Percentiles rank a stretch among this genome's conserved stretches.
Evolutionary conservation across 2,329 filamentous ascomycete genomes (phyloP).

Genomic region (Mollisiaceae sp.): DNA sequence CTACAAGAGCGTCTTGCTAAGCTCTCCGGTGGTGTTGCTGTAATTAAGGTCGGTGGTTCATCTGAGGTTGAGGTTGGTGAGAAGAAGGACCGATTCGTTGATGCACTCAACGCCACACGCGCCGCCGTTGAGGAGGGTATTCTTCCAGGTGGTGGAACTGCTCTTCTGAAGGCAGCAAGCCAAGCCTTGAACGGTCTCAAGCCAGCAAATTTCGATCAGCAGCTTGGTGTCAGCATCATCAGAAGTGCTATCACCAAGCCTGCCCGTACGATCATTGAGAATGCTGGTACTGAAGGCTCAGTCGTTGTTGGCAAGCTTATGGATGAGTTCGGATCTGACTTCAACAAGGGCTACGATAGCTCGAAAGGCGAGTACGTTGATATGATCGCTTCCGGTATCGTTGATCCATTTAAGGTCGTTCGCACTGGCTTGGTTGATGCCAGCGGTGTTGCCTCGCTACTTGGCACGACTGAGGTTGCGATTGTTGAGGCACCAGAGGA

Average conservation of each 20-base stretch:
- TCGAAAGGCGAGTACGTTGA: slow-evolving; percentile 97
- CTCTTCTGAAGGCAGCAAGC: slow-evolving; percentile 93
- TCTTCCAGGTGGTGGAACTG: slow-evolving; percentile 96
- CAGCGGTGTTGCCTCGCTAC: slow-evolving; percentile 92
- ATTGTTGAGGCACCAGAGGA: slow-evolving; percentile 98
- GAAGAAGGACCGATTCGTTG: slow-evolving; percentile 99
- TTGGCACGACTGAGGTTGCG: slow-evolving; percentile 97
- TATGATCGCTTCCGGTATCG: slow-evolving; percentile 96
- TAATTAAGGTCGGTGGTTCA: slow-evolving; percentile 98
- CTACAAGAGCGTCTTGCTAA: slow-evolving; percentile 99
- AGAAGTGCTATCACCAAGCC: slow-evolving; percentile 98
- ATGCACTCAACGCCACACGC: slow-evolving; percentile 96
- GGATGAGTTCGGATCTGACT: slow-evolving; percentile 88
- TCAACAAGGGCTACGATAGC: slow-evolving; percentile 98
- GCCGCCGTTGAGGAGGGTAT: slow-evolving; percentile 99
- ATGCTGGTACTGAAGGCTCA: slow-evolving; percentile 92
- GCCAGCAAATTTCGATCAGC: slow-evolving; percentile 96
- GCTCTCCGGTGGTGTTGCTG: slow-evolving; percentile 97
- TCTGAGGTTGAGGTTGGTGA: slow-evolving; percentile 99
- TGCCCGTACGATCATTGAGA: slow-evolving; percentile 95
- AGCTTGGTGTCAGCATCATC: slow-evolving; percentile 96
- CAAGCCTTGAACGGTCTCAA: slow-evolving; percentile 86
- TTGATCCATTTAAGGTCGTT: slow-evolving; percentile 99
- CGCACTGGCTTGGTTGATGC: slow-evolving; percentile 94
- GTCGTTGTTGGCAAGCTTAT: slow-evolving; percentile 98